phyloP scores from a whole-genome alignment of 1,284 basidiomycete genomes.

The Ceratobasidium sp. region DNA sequence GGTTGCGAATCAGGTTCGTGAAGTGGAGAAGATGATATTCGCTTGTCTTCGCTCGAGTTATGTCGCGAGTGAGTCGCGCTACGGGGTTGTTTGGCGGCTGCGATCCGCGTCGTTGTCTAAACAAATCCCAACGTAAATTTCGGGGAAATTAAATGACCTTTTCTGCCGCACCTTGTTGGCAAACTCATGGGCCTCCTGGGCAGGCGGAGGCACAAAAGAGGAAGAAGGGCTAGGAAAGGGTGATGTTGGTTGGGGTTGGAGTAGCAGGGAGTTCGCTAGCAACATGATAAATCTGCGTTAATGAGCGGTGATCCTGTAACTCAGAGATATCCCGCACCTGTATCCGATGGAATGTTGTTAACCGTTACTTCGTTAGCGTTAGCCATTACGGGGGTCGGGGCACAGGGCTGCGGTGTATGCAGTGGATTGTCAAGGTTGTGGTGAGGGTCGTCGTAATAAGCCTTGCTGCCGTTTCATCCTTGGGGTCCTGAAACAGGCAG shows the following conservation, averaged over 20 bases:
- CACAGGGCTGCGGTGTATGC: conserved; percentile 4
- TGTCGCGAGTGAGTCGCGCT: conserved; percentile 32
- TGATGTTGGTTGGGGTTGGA: conserved; percentile 56
- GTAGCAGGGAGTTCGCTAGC: conserved; percentile 56
- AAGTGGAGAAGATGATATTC: background rate
- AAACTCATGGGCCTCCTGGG: conserved; percentile 67
- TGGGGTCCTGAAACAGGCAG: conserved; percentile 31
- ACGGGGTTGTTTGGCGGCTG: conserved; percentile 33
- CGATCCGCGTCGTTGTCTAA: conserved; percentile 28
- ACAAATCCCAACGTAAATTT: conserved; percentile 1
- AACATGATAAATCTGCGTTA: conserved; percentile 47
- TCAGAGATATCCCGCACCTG: background rate
- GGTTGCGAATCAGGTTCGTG: conserved; percentile 9
- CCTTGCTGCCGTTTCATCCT: conserved; percentile 24
- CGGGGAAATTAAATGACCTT: conserved; percentile 4
- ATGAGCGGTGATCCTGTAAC: conserved; percentile 30
- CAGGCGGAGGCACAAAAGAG: conserved; percentile 68
- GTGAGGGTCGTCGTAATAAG: background rate
- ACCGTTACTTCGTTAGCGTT: background rate
- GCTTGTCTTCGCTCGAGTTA: conserved; percentile 21
- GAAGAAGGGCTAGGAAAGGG: conserved; percentile 72
- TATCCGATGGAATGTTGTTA: background rate
- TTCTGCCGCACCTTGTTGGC: conserved; percentile 53
- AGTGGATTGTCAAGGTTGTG: background rate
- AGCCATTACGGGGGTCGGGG: background rate